Percentiles rank a stretch among this genome's conserved stretches.
These are phyloP conservation scores for Coniella lustricola DNA, from an alignment of 2,329 filamentous ascomycete species.

Conservation along the genomic window DNA sequence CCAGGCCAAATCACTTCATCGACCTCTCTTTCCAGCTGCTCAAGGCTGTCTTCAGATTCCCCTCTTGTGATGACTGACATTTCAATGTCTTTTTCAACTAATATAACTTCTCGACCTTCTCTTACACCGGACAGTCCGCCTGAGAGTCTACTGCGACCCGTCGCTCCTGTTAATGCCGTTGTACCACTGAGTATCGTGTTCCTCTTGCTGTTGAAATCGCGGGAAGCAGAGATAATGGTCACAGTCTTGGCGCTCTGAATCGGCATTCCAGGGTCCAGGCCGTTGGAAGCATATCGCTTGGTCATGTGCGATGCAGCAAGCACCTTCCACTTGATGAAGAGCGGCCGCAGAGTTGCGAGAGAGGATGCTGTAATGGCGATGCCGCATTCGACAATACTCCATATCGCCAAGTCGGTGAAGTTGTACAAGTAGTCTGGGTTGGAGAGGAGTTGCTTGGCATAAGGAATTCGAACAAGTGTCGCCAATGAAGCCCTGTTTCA, in stretches of 20 bases:
- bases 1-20: conserved; percentile 11
- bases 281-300: conserved; percentile 8
- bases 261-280: conserved; percentile 4
- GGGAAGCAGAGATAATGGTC: conserved; percentile 10
- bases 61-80: conserved; percentile 13
- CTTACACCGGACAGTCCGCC: background rate
- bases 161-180: background rate
- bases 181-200: conserved; percentile 4
- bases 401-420: conserved; percentile 35
- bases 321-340: conserved; percentile 12
- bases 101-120: conserved; percentile 4
- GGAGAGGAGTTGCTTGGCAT: conserved; percentile 30
- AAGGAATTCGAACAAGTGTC: conserved; percentile 36
- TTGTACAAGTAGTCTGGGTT: conserved; percentile 32
- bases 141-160: background rate
- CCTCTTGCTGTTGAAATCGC: conserved; percentile 1
- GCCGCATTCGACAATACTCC: conserved; percentile 36
- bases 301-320: conserved; percentile 7
- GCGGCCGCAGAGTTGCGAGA: conserved; percentile 27
- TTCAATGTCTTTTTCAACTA: conserved; percentile 13
- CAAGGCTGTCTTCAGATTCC: conserved; percentile 9
- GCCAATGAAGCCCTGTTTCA: conserved; percentile 30
- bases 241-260: conserved; percentile 9
- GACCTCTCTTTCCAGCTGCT: conserved; percentile 8
- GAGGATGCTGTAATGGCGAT: conserved; percentile 33